Percentiles rank a stretch among this genome's conserved stretches.
These are phyloP conservation scores for Sporothrix inflata DNA, from an alignment of 2,329 filamentous ascomycete species.

Conservation along the genomic window DNA sequence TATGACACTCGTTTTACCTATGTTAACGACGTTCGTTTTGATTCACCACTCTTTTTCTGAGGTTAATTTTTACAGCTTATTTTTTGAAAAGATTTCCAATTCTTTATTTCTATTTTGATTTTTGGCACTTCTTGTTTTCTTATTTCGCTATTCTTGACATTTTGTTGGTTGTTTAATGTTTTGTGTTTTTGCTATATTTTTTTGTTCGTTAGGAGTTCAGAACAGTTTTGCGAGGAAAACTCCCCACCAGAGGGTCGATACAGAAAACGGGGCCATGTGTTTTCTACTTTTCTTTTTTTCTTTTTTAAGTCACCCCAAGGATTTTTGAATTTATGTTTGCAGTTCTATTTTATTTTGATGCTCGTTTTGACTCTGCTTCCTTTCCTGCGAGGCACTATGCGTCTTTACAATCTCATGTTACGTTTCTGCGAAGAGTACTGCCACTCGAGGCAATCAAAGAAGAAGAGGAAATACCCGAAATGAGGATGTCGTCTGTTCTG, in stretches of 20 bases:
- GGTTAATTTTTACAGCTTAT: too few relatives aligned
- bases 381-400: background rate
- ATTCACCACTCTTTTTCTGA: too few relatives aligned
- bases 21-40: background rate
- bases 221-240: background rate
- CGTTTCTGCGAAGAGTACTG: background rate
- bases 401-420: background rate
- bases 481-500: background rate
- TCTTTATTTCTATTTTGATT: background rate
- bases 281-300: background rate
- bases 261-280: constrained; percentile 3
- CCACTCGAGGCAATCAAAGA: background rate
- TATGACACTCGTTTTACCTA: background rate
- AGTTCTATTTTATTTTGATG: constrained; percentile 9
- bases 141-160: background rate
- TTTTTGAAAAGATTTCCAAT: background rate
- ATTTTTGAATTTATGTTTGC: background rate
- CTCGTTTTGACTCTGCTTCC: background rate
- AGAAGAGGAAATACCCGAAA: constrained; percentile 24
- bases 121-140: background rate
- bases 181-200: background rate
- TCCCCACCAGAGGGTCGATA: background rate
- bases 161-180: background rate
- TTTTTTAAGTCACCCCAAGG: background rate
- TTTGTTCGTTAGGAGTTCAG: background rate